Evolutionary conservation across 2,329 filamentous ascomycete genomes (phyloP), one percentile per base, ranked within the genome.

Genomic region (Fusarium fracticaudum): DNA sequence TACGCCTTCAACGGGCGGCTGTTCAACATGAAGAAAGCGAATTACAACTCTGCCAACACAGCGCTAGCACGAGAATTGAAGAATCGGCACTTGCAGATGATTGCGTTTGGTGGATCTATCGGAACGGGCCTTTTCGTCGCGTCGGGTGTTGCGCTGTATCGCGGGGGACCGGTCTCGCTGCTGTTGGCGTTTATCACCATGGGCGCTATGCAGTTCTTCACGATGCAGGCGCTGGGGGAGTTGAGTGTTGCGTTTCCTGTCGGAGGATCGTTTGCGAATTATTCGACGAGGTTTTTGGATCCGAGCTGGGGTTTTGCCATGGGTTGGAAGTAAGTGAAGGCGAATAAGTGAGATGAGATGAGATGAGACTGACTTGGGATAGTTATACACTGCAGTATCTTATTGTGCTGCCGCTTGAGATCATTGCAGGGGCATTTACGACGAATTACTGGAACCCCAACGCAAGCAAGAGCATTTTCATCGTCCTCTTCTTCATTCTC

Each of bases 251-350:
- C 94, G 12, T 98, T 96, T 77, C 95, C 95, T 4, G 92, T 98
- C 24, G 93, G 95, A 29, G 96, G 95, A 53, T 97, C 94, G 3
- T 98, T 98, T 81, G 93, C 94, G 3, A 92, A 94, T 20, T 98
- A 95, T 83, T 96, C 95, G 22, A 98, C 94, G 22, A 91, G 96
- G 22, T 98, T 98, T 79, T 83, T 98, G n/a, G 95, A 98, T 80
- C 96, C 95, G 2, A 95, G 95, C 2, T 98, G 94, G 94, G 95
- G 94, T 0, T 97, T 97, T 80, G 94, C 94, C 35, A 97, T 97
- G 94, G 95, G 94, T 15, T 97, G 94, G 94, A 97, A 97, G 87
- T 93, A 80, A 70, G 48, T 51, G 17, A 18, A 18, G 0, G 4
- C 10, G 41, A 24, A 17, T 1, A 10, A 40, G 29, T 8, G 20